These are phyloP conservation scores for Abrus pulchellus DNA, from an alignment of 306 rosid species.

Conservation along the genomic window DNA sequence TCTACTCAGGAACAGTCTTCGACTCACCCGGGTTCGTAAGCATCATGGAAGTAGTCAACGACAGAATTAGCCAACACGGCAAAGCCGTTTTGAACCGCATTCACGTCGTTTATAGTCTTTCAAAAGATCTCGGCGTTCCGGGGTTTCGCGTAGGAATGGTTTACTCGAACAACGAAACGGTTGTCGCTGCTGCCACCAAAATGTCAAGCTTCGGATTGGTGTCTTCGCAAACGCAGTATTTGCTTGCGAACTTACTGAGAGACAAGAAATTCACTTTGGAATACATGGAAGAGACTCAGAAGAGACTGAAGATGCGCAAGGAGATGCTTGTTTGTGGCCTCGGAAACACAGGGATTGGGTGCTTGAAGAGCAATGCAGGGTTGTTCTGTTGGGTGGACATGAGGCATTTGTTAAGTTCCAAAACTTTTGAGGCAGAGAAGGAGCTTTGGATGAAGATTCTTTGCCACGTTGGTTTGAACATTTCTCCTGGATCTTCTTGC, in stretches of 20 bases:
- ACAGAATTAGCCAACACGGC: background rate
- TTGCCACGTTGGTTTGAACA: slow-evolving; percentile 65
- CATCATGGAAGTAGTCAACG: slow-evolving; percentile 55
- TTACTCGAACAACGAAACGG: slow-evolving; percentile 63
- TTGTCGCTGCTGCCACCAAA: slow-evolving; percentile 76
- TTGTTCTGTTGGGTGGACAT: slow-evolving; percentile 93
- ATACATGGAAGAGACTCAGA: slow-evolving; percentile 57
- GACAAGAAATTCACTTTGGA: slow-evolving; percentile 59
- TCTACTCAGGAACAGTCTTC: slow-evolving; percentile 82
- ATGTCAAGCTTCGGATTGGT: slow-evolving; percentile 95
- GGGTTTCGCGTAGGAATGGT: slow-evolving; percentile 90
- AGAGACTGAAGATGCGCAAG: slow-evolving; percentile 59
- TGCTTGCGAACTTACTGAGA: slow-evolving; percentile 60
- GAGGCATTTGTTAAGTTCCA: slow-evolving; percentile 60
- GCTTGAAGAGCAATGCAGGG: slow-evolving; percentile 78
- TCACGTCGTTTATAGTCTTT: slow-evolving; percentile 80
- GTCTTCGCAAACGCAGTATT: slow-evolving; percentile 82
- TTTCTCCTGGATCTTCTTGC: slow-evolving; percentile 86
- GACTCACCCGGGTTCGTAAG: slow-evolving; percentile 62
- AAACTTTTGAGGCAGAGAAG: slow-evolving; percentile 76
- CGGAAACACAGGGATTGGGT: slow-evolving; percentile 59
- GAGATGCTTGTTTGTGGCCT: slow-evolving; percentile 65
- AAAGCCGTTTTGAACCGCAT: slow-evolving; percentile 43
- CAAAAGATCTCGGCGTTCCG: slow-evolving; percentile 78
- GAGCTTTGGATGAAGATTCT: slow-evolving; percentile 78